Base-by-base conservation (phyloP, 2,329 filamentous ascomycete species). In the Arthroderma sp. region DNA sequence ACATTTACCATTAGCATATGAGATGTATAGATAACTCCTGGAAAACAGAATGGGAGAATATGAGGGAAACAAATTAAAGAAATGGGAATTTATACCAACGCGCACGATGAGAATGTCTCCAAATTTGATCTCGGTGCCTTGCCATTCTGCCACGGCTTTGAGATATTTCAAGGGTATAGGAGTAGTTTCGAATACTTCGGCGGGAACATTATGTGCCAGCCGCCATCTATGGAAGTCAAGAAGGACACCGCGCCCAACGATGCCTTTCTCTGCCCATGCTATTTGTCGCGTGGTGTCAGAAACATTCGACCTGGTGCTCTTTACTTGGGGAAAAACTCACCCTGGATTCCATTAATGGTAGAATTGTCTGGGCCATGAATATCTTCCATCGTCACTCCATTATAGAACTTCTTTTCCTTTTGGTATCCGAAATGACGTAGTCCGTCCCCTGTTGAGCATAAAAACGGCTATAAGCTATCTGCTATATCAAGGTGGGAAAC, bases 21-120 rank as follows among this genome's bases (percentile, higher is more conserved):
- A 9, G 32, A 34, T 34, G 9, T 34, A 34, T 9, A 34, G 11
- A 11, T 54, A 50, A 31, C 49, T 46, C 40, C 32, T 9, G 32
- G 32, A 34, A 34, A 34, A 6, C 59, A 60, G 58, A 66, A 66
- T 65, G 32, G 15, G 15, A 22, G 15, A 22, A 22, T 22, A 22
- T 22, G 15, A 22, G 15, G 15, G 3, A 22, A 22, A 22, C 15
- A 22, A 22, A 2, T 22, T 22, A 22, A 22, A 22, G n/a, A 22
- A 22, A 22, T 22, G 15, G 15, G 15, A 39, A 9, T 15, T n/a
- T 9, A 63, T 57, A 6, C 66, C 65, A 8, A 64, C 62, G 11
- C 70, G 65, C 4, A 73, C 58, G 45, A 77, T 66, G 5, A 77
- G 59, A n/a, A 76, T 68, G 44, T 76, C 74, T 2, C 73, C 74